phyloP scores from a whole-genome alignment of 2,329 filamentous ascomycete genomes.

The Aspergillus fumigatiaffinis region DNA sequence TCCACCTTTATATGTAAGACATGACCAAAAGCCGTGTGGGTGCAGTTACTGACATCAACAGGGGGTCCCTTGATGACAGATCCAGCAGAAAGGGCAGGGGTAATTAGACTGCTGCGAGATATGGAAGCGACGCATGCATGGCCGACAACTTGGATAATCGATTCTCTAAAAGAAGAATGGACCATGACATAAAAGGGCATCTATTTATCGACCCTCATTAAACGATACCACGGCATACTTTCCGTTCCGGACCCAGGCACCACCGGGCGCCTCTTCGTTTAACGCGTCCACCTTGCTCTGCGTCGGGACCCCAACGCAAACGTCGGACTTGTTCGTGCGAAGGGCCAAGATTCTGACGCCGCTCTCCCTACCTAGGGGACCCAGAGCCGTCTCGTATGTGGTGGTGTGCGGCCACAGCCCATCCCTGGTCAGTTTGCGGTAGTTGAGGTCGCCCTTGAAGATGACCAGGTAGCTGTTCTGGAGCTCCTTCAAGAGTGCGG shows the following conservation, averaged over 20 bases:
- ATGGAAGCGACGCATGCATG: constrained; percentile 10
- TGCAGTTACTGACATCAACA: too few species aligned
- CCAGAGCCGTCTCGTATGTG: constrained; percentile 16
- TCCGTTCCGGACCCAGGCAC: constrained; percentile 13
- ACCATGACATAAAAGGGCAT: neutral
- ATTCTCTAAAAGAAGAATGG: constrained; percentile 11
- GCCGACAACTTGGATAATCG: constrained; percentile 8
- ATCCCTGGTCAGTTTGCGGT: constrained; percentile 20
- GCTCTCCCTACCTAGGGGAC: constrained; percentile 10
- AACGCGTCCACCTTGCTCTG: constrained; percentile 13
- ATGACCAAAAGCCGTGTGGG: neutral
- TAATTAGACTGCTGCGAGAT: constrained; percentile 8
- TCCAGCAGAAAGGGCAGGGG: constrained; percentile 4
- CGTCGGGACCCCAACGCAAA: constrained; percentile 9
- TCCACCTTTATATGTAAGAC: constrained; percentile 10
- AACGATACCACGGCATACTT: constrained; percentile 15
- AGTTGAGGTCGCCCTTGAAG: constrained; percentile 23
- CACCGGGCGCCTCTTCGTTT: constrained; percentile 9
- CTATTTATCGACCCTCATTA: too few species aligned
- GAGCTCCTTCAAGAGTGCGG: constrained; percentile 15
- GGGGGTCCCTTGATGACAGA: constrained; percentile 1
- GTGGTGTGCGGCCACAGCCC: constrained; percentile 18
- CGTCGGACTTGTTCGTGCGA: neutral
- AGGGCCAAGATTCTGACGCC: too few species aligned
- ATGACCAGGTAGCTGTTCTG: constrained; percentile 17